These are phyloP conservation scores for Immersiella caudata DNA, from an alignment of 495 filamentous ascomycete species.

Conservation along the genomic window DNA sequence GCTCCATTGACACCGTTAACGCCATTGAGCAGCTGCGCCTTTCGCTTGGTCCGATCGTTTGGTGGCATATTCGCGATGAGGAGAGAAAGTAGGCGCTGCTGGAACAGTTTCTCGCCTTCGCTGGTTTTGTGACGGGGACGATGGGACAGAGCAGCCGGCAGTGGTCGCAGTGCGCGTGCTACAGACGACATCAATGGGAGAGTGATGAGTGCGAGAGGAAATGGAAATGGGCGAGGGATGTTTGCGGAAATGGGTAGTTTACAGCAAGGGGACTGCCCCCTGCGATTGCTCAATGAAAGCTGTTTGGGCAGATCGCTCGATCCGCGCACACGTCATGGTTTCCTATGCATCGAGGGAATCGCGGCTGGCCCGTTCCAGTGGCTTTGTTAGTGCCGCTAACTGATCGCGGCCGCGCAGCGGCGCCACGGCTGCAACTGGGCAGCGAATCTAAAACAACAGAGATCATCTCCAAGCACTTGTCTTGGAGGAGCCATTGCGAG, in stretches of 20 bases:
- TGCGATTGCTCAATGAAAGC: conserved; percentile 18
- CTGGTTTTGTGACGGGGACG: not conserved
- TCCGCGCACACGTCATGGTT: conserved; percentile 30
- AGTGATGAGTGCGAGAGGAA: not conserved
- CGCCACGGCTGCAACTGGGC: not conserved
- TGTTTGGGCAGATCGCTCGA: conserved; percentile 28
- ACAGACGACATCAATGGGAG: conserved; percentile 10
- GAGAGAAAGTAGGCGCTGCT: not conserved
- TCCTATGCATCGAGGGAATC: conserved; percentile 26
- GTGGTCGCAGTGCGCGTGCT: not conserved
- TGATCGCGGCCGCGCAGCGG: not conserved
- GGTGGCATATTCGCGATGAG: conserved; percentile 15
- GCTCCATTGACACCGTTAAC: conserved; percentile 12
- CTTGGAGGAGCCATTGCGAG: not conserved
- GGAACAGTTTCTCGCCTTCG: not conserved
- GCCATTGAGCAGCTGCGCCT: conserved; percentile 7
- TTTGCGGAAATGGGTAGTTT: not conserved
- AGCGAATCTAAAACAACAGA: not conserved
- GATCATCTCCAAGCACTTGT: not conserved
- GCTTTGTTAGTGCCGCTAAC: conserved; percentile 29
- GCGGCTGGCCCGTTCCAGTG: conserved; percentile 21
- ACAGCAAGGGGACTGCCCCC: not conserved
- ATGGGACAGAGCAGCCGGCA: not conserved
- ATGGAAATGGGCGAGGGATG: not conserved
- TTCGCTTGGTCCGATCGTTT: conserved; percentile 30